Conservation (phyloP, 208 protist genomes). For the Trypanosomatidae sp. region DNA sequence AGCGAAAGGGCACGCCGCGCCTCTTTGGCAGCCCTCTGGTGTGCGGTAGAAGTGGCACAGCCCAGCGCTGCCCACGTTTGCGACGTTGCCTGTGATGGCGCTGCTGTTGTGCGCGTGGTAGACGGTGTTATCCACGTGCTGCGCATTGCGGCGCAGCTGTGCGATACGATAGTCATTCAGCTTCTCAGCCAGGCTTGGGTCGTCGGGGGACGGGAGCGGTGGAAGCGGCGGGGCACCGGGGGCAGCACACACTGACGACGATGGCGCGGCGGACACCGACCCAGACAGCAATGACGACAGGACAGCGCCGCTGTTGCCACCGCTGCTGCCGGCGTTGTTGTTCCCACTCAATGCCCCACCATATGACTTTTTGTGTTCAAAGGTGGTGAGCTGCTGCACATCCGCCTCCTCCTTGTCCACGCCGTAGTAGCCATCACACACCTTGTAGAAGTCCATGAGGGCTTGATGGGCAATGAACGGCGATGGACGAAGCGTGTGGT, state of each 20-base stretch:
- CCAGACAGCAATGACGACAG: conserved; percentile 6
- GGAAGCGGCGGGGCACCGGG: not conserved
- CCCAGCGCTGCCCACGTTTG: not conserved
- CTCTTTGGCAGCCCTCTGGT: conserved; percentile 64
- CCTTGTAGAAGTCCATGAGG: conserved; percentile 78
- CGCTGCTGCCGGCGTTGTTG: conserved; percentile 9
- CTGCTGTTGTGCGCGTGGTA: conserved; percentile 21
- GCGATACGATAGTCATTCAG: conserved; percentile 71
- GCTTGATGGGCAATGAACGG: conserved; percentile 68
- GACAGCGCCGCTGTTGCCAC: conserved; percentile 4
- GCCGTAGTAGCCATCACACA: conserved; percentile 63
- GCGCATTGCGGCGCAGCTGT: conserved; percentile 71
- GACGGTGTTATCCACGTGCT: conserved; percentile 58
- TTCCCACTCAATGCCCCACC: not conserved
- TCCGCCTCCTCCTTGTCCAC: conserved; percentile 35
- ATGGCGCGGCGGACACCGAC: not conserved
- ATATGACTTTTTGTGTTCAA: conserved; percentile 9
- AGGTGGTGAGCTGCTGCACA: conserved; percentile 32
- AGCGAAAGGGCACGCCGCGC: conserved; percentile 59
- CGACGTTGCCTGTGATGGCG: not conserved
- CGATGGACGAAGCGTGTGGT: conserved; percentile 58
- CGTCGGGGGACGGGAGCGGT: conserved; percentile 26
- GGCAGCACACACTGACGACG: conserved; percentile 1
- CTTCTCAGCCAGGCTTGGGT: conserved; percentile 31
- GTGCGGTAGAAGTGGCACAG: conserved; percentile 70